Evolutionary conservation across 768 basidiomycete species (phyloP), one percentile per base, ranked within the genome.

Genomic region (Boletus reticuloceps): DNA sequence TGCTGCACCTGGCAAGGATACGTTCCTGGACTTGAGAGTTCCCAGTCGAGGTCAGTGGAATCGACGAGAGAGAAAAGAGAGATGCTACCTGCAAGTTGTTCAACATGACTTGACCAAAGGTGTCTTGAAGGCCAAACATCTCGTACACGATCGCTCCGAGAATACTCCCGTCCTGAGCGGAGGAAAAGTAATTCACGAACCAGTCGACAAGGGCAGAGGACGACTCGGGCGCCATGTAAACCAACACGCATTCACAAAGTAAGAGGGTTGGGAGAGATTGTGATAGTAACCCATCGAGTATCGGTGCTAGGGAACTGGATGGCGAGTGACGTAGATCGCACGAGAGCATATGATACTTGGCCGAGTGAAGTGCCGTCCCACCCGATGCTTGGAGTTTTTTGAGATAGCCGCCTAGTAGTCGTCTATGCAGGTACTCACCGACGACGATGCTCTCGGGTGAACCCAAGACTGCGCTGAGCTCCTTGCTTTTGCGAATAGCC

Each of bases 21-120:
- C 82, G 47, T 85, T 80, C 27, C 94, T 78, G 0, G 84, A 69
- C 91, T 93, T 29, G 29, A 67, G n/a, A 4, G 19, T 20, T 36
- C 14, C 34, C 34, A 14, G 5, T 36, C 34, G 14, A 14, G 13
- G 12, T 14, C 6, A 29, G 8, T 9, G 29, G 34, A 36, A 14
- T 14, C 34, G 34, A 36, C 34, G 34, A 14, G 11, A 36, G 34
- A 12, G 34, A 38, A 17, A 32, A 22, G 8, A 5, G 13, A 19
- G 2, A 29, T 29, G 8, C 29, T 59, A 91, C 94, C 77, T 81
- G 84, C 47, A 98, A 77, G 70, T 98, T 98, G 44, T 81, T 82
- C 53, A 87, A 73, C 94, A 99, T 98, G 20, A 98, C 90, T 31
- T 79, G 79, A n/a, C 96, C 97, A 72, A 98, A 98, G 0, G 84